Conservation (phyloP, 352 stramenopile species). For the Phytophthora parvispora region DNA sequence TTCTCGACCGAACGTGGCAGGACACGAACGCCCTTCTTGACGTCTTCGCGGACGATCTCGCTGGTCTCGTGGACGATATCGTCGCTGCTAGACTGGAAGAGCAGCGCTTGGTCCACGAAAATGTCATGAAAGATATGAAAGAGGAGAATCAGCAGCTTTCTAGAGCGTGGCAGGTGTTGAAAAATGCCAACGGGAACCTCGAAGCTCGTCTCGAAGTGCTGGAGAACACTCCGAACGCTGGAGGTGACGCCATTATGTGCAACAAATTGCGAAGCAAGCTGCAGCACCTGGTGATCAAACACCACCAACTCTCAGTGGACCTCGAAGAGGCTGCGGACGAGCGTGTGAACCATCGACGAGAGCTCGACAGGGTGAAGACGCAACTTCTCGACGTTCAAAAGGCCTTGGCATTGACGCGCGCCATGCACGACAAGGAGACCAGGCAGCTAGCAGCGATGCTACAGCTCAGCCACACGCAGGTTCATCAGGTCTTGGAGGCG, state of each 20-base stretch:
- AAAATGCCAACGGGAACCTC: constrained; percentile 32
- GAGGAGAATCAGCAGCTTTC: constrained; percentile 46
- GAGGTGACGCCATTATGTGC: constrained; percentile 62
- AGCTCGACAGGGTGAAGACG: constrained; percentile 38
- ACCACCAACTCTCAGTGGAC: constrained; percentile 28
- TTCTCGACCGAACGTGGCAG: constrained; percentile 27
- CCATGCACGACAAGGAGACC: constrained; percentile 81
- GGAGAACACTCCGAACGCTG: constrained; percentile 43
- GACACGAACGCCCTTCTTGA: constrained; percentile 42
- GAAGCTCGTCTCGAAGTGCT: constrained; percentile 42
- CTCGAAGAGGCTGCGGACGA: constrained; percentile 44
- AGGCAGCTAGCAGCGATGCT: constrained; percentile 62
- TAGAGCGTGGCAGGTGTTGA: constrained; percentile 19
- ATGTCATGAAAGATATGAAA: constrained; percentile 32
- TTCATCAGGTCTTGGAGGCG: constrained; percentile 44
- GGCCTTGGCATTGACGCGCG: constrained; percentile 55
- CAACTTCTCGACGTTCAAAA: constrained; percentile 48
- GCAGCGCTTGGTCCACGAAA: constrained; percentile 38
- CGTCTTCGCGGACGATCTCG: constrained; percentile 40
- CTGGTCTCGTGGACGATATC: constrained; percentile 33
- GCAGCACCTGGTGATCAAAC: constrained; percentile 25
- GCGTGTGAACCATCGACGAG: constrained; percentile 45
- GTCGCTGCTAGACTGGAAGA: constrained; percentile 50
- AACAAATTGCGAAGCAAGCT: constrained; percentile 55
- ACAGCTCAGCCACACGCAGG: constrained; percentile 49